These are phyloP conservation scores for Serendipita sp. DNA, from an alignment of 768 basidiomycete genomes.

Conservation along the genomic window DNA sequence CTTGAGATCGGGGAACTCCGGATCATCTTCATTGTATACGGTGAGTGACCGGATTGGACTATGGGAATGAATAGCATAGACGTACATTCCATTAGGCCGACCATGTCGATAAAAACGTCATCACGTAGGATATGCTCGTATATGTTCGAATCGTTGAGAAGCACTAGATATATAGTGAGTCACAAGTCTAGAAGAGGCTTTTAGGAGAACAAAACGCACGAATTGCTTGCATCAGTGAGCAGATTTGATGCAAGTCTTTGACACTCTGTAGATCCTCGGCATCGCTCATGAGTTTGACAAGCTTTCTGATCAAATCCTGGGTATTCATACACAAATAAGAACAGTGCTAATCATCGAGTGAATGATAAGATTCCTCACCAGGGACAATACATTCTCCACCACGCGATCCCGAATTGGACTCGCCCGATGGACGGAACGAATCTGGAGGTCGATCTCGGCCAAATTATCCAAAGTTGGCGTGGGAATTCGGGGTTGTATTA, in stretches of 20 bases:
- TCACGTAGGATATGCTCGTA: slow-evolving; percentile 93
- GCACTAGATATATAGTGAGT: slow-evolving; percentile 33
- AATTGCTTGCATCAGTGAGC: slow-evolving; percentile 86
- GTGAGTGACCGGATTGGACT: neutral
- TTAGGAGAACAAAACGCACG: slow-evolving; percentile 34
- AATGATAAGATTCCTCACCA: slow-evolving; percentile 29
- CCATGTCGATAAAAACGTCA: slow-evolving; percentile 79
- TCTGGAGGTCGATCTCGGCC: neutral
- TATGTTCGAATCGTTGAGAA: slow-evolving; percentile 86
- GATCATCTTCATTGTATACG: slow-evolving; percentile 51
- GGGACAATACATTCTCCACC: slow-evolving; percentile 74
- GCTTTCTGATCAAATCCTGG: slow-evolving; percentile 74
- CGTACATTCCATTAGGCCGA: slow-evolving; percentile 95
- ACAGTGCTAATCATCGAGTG: neutral
- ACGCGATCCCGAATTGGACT: slow-evolving; percentile 52
- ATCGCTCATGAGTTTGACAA: slow-evolving; percentile 69
- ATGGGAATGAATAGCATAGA: slow-evolving; percentile 11
- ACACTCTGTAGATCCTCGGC: slow-evolving; percentile 90
- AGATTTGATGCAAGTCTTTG: slow-evolving; percentile 79
- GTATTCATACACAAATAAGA: neutral
- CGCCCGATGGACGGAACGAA: neutral
- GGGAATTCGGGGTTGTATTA: slow-evolving; percentile 8
- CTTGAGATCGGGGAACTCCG: slow-evolving; percentile 91
- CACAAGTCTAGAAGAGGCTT: neutral
- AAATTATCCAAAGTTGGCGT: neutral